Evolutionary conservation across 1,139 yeast species (phyloP).

Genomic region (Scheffersomyces illinoinensis): DNA sequence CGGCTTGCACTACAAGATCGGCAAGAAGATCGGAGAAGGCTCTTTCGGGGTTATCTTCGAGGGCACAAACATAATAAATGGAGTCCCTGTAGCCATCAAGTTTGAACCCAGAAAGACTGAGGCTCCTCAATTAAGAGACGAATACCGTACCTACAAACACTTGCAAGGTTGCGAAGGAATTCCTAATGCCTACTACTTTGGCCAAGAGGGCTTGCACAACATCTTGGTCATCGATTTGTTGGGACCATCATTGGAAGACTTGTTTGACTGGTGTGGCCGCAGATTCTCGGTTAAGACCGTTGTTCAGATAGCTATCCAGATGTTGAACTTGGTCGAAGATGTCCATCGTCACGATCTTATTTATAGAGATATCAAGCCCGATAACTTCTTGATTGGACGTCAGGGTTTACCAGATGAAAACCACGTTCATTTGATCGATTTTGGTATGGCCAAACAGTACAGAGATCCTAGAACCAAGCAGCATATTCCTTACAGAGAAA

Average conservation of each 20-base stretch:
- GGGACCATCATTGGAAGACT: constrained; percentile 94
- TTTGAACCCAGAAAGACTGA: constrained; percentile 93
- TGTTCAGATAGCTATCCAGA: constrained; percentile 87
- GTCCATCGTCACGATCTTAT: constrained; percentile 89
- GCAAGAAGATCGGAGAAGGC: constrained; percentile 97
- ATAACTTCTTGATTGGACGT: constrained; percentile 85
- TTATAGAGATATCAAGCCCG: constrained; percentile 95
- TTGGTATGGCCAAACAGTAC: constrained; percentile 98
- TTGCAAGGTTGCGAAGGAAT: constrained; percentile 80
- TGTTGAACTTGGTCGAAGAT: constrained; percentile 82
- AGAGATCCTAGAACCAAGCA: constrained; percentile 93
- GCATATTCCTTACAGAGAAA: constrained; percentile 95
- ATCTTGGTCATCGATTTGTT: constrained; percentile 88
- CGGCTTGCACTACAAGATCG: constrained; percentile 86
- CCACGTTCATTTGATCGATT: constrained; percentile 71
- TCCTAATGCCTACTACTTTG: constrained; percentile 94
- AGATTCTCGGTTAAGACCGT: constrained; percentile 85
- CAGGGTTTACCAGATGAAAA: constrained; percentile 54
- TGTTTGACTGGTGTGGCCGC: constrained; percentile 98
- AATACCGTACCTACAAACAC: constrained; percentile 87
- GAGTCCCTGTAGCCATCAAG: constrained; percentile 74
- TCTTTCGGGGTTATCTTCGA: constrained; percentile 97
- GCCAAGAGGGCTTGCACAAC: constrained; percentile 96
- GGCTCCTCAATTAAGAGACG: constrained; percentile 96
- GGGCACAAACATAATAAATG: constrained; percentile 81